phyloP scores from a whole-genome alignment of 352 stramenopile genomes.

The Globisporangium spiculum region DNA sequence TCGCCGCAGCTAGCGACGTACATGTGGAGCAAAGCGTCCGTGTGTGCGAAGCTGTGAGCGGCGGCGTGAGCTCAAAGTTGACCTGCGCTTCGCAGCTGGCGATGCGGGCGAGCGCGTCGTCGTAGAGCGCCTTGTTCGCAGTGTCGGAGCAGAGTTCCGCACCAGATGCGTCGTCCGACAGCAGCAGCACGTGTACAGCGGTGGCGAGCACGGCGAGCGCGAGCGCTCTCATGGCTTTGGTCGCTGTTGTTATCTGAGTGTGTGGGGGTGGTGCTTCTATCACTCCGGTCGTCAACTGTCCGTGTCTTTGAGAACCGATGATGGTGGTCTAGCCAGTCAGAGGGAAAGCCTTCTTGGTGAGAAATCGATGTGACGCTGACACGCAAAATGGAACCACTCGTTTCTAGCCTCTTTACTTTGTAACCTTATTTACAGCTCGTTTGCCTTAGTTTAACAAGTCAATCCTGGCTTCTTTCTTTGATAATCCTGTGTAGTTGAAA shows the following conservation, averaged over 20 bases:
- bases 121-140: slow-evolving; percentile 7
- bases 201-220: background rate
- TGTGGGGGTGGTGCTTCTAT: no score
- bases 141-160: slow-evolving; percentile 3
- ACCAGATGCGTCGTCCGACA: background rate
- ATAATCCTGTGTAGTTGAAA: no score
- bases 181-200: background rate
- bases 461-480: no score
- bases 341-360: background rate
- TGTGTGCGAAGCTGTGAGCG: background rate
- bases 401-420: no score
- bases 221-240: background rate
- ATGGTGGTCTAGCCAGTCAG: background rate
- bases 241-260: background rate
- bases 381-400: no score
- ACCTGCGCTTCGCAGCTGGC: background rate
- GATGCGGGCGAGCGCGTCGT: background rate
- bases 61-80: background rate
- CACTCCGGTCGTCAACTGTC: background rate
- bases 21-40: background rate
- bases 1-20: background rate
- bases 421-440: no score
- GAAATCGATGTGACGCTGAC: no score
- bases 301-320: background rate
- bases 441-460: no score